Evolutionary conservation across 2,329 filamentous ascomycete genomes (phyloP).

Genomic region (Ophiostoma sp.): DNA sequence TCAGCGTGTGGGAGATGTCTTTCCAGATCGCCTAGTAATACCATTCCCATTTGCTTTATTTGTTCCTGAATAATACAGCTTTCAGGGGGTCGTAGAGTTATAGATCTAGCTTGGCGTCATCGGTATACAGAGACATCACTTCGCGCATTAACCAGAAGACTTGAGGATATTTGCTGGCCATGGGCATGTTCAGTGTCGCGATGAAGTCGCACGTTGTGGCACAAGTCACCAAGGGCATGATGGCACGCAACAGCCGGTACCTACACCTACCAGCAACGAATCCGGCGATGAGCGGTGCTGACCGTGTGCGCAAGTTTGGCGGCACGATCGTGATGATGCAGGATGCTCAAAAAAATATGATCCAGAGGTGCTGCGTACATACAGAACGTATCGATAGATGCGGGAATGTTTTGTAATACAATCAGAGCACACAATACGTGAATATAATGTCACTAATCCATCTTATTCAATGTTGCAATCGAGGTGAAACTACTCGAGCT

Average conservation of each 20-base stretch:
- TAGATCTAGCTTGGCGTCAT: no score
- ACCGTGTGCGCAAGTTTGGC: not conserved
- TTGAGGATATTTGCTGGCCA: not conserved
- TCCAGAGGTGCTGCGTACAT: not conserved
- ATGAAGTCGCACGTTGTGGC: not conserved
- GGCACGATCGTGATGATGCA: not conserved
- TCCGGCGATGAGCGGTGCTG: not conserved
- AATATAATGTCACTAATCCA: not conserved
- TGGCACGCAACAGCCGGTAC: not conserved
- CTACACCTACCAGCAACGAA: not conserved
- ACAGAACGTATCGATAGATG: not conserved
- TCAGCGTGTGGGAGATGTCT: no score
- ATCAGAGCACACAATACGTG: not conserved
- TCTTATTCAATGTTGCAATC: not conserved
- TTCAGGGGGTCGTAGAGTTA: no score
- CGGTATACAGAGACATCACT: no score
- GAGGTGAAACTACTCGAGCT: not conserved
- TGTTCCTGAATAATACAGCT: no score
- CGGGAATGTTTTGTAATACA: not conserved
- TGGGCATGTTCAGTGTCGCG: not conserved
- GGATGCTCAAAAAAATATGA: not conserved
- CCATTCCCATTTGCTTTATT: no score
- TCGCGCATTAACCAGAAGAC: no score
- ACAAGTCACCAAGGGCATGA: not conserved
- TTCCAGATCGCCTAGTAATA: no score